Evolutionary conservation across 768 basidiomycete species (phyloP).

Genomic region (Russula foetens): DNA sequence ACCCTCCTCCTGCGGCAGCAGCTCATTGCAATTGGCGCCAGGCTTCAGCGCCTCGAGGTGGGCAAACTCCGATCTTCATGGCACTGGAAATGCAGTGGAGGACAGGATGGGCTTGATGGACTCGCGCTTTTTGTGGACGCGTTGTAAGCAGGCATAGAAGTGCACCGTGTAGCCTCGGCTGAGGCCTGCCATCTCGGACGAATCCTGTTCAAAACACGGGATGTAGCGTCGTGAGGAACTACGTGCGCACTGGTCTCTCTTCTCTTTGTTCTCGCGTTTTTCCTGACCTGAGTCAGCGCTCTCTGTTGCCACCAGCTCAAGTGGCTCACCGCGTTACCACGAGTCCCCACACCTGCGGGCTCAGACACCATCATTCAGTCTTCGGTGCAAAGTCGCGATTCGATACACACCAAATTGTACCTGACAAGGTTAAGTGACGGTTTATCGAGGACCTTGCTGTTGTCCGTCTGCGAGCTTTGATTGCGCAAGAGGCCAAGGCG

Average conservation of each 20-base stretch:
- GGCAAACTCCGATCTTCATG: not conserved
- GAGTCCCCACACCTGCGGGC: too few relatives aligned
- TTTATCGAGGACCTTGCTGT: conserved; percentile 91
- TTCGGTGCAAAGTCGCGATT: conserved; percentile 74
- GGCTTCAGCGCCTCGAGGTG: too few relatives aligned
- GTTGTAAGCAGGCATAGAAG: conserved; percentile 65
- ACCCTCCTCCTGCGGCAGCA: too few relatives aligned
- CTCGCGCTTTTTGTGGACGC: conserved; percentile 72
- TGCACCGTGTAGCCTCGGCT: too few relatives aligned
- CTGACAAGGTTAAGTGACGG: conserved; percentile 88
- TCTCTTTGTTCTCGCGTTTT: too few relatives aligned
- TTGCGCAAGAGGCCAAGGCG: too few relatives aligned
- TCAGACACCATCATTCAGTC: too few relatives aligned
- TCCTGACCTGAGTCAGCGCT: too few relatives aligned
- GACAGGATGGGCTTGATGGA: conserved; percentile 75
- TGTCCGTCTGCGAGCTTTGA: conserved; percentile 43
- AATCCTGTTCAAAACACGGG: conserved; percentile 87
- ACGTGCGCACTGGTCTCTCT: conserved; percentile 39
- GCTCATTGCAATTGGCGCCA: too few relatives aligned
- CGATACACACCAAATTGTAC: conserved; percentile 85
- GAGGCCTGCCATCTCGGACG: too few relatives aligned
- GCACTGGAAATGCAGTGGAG: conserved; percentile 27
- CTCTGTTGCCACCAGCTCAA: conserved; percentile 52
- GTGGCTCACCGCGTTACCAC: conserved; percentile 82
- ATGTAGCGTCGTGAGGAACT: conserved; percentile 79